These are phyloP conservation scores for Aphelidium insulamus DNA, from an alignment of 371 early-diverging fungal species.

Conservation along the genomic window DNA sequence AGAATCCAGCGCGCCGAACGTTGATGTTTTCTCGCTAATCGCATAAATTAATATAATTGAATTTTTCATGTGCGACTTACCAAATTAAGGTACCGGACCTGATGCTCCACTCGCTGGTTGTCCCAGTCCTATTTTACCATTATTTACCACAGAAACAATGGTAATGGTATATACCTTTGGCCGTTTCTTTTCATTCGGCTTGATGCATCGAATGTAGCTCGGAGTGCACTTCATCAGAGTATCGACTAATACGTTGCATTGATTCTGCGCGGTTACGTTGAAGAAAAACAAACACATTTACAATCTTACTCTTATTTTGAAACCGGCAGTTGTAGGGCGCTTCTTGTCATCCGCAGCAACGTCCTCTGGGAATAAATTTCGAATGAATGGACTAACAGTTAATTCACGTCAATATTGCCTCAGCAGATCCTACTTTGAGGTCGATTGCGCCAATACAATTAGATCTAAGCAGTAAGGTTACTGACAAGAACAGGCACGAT, in stretches of 20 bases:
- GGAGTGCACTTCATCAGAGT: constrained; percentile 87
- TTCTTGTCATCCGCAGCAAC: constrained; percentile 66
- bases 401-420: constrained; percentile 13
- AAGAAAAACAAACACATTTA: too few species aligned
- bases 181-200: constrained; percentile 84
- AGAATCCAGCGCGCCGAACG: constrained; percentile 88
- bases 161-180: too few species aligned
- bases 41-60: too few species aligned
- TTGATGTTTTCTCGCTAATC: constrained; percentile 93
- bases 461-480: too few species aligned
- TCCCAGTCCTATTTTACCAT: too few species aligned
- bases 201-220: constrained; percentile 96
- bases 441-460: too few species aligned
- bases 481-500: too few species aligned
- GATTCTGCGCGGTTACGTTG: too few species aligned
- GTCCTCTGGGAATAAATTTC: constrained; percentile 54
- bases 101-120: constrained; percentile 73
- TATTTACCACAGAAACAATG: too few species aligned
- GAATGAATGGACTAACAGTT: constrained; percentile 12
- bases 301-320: constrained; percentile 62
- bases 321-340: constrained; percentile 64
- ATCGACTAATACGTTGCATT: too few species aligned
- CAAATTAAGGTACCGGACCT: constrained; percentile 87
- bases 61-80: too few species aligned
- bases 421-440: constrained; percentile 74